Evolutionary conservation across 2,329 filamentous ascomycete genomes (phyloP).

Genomic region (Colletotrichum sp.): DNA sequence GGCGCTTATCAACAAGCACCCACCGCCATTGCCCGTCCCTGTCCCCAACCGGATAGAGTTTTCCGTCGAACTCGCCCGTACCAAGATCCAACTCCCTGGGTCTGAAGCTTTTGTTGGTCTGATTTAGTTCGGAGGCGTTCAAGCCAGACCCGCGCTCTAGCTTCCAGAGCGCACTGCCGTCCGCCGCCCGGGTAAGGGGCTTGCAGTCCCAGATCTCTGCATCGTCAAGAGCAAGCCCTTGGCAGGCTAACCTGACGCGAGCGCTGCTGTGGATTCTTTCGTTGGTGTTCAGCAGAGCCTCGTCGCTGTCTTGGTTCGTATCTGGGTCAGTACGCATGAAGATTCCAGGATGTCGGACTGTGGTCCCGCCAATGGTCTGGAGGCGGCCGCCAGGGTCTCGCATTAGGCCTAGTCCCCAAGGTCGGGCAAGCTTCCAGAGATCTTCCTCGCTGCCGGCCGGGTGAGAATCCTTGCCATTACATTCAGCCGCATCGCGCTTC

Average conservation of each 20-base stretch:
- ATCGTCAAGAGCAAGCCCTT: conserved; percentile 56
- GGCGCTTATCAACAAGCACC: conserved; percentile 51
- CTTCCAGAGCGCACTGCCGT: conserved; percentile 43
- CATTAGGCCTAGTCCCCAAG: conserved; percentile 52
- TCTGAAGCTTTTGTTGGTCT: conserved; percentile 34
- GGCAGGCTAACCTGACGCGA: conserved; percentile 53
- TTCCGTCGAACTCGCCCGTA: conserved; percentile 21
- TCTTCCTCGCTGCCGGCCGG: conserved; percentile 29
- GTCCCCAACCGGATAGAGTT: conserved; percentile 24
- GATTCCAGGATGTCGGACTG: conserved; percentile 50
- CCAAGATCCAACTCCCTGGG: conserved; percentile 32
- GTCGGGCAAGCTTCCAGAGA: conserved; percentile 42
- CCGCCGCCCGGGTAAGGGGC: conserved; percentile 34
- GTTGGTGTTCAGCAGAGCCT: conserved; percentile 57
- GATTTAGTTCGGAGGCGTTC: conserved; percentile 33
- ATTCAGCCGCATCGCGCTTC: conserved; percentile 42
- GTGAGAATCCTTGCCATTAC: conserved; percentile 27
- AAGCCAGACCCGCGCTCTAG: conserved; percentile 35
- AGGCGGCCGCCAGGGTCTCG: conserved; percentile 41
- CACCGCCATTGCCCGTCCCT: conserved; percentile 53
- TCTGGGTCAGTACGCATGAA: conserved; percentile 50
- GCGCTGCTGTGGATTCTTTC: conserved; percentile 60
- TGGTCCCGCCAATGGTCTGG: conserved; percentile 48
- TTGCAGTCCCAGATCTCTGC: conserved; percentile 48
- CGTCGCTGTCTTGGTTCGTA: conserved; percentile 36